phyloP scores from a whole-genome alignment of 2,329 filamentous ascomycete genomes.

The Trichoderma harzianum region DNA sequence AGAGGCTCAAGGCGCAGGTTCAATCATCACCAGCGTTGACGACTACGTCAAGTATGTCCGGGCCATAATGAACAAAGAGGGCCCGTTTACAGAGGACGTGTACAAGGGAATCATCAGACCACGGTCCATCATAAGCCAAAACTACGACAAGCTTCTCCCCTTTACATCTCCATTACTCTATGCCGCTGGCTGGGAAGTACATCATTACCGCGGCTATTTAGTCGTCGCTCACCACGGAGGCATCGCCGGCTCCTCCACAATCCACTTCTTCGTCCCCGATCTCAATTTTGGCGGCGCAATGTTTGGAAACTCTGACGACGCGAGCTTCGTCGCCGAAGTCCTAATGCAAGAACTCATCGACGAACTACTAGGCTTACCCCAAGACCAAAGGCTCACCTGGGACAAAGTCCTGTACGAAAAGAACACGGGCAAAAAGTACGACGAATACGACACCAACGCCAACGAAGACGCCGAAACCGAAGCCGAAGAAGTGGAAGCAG shows the following conservation, averaged over 20 bases:
- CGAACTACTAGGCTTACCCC: constrained; percentile 14
- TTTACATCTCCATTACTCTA: constrained; percentile 21
- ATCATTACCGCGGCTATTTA: constrained; percentile 23
- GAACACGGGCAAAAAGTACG: background rate
- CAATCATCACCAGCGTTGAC: constrained; percentile 27
- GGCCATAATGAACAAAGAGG: constrained; percentile 26
- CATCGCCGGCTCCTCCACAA: constrained; percentile 26
- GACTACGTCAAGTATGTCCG: constrained; percentile 31
- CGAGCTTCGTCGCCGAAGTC: constrained; percentile 19
- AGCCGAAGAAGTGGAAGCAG: background rate
- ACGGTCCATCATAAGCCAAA: constrained; percentile 22
- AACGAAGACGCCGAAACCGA: background rate
- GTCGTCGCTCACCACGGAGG: constrained; percentile 27
- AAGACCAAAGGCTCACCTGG: background rate
- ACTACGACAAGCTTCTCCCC: constrained; percentile 11
- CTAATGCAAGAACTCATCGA: constrained; percentile 25
- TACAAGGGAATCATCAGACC: constrained; percentile 24
- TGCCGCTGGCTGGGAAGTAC: constrained; percentile 25
- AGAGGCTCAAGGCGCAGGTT: constrained; percentile 32
- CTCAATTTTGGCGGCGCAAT: constrained; percentile 27
- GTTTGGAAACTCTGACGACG: constrained; percentile 25
- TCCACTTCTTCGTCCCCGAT: constrained; percentile 28
- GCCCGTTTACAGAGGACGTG: constrained; percentile 25
- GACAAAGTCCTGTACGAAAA: background rate
- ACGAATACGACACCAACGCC: background rate